Evolutionary conservation across 345 rosid species (phyloP).

Genomic region (Salix suchowensis): DNA sequence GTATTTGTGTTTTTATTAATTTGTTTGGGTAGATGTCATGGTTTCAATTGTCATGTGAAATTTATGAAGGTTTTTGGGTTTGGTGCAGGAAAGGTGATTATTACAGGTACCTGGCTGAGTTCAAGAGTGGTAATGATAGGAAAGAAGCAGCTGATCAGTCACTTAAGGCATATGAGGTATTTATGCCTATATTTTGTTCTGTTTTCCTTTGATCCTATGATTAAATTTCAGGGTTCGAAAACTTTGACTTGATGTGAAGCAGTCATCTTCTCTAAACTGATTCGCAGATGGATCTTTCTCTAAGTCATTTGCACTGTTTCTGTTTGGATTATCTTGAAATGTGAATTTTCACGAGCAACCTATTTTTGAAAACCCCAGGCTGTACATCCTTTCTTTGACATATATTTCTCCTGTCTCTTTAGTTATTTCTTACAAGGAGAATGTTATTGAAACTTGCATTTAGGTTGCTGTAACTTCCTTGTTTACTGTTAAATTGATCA

Average conservation of each 20-base stretch:
- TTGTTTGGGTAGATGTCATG: neutral
- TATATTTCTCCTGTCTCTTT: neutral
- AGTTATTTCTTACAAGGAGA: neutral
- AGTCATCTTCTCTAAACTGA: neutral
- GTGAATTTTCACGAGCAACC: neutral
- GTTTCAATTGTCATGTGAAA: neutral
- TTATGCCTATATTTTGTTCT: neutral
- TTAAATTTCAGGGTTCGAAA: neutral
- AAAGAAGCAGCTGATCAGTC: slow-evolving; percentile 55
- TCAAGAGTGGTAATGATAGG: slow-evolving; percentile 43
- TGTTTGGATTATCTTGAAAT: neutral
- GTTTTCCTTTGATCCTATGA: neutral
- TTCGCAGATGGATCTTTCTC: neutral
- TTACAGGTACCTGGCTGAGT: slow-evolving; percentile 48
- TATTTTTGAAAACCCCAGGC: neutral
- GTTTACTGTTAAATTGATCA: neutral
- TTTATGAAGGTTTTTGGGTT: slow-evolving; percentile 1
- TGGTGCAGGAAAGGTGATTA: slow-evolving; percentile 55
- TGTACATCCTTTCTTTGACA: neutral
- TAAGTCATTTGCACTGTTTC: neutral
- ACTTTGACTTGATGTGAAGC: neutral
- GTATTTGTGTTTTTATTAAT: neutral
- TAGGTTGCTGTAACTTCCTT: neutral
- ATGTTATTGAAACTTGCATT: neutral
- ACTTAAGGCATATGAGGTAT: slow-evolving; percentile 45